Evolutionary conservation across 345 rosid genomes (phyloP), one percentile per base, ranked within the genome.

Genomic region (Murraya koenigii): DNA sequence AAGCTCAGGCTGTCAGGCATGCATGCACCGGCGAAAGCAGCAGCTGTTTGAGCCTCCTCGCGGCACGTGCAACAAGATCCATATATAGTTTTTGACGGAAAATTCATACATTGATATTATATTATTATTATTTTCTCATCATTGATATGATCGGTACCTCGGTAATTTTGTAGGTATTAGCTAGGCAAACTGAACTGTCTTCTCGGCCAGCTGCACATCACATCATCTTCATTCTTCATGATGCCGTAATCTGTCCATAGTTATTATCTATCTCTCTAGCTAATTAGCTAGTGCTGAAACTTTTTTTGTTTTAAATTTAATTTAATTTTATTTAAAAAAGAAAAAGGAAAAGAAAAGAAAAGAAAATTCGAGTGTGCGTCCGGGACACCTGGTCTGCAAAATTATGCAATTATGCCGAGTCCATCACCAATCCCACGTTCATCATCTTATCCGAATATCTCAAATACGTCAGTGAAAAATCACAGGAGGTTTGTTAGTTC

Each of bases 381-480:
- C 17, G 49, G 22, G 19, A 17, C 56, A 52, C 49, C 38, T 13
- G 14, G 1, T 13, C 20, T 7, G n/a, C 30, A 7, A 13, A 26
- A 17, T 5, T 28, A 38, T 66, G 78, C 63, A 72, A 77, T 64
- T 80, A 76, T 81, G 85, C 80, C 84, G 80, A 63, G 74, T 63
- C 73, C 78, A 70, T 66, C 85, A 39, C 59, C 41, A 41, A 79
- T 80, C 64, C 80, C 68, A 26, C 86, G 72, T 20, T 80, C 86
- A 44, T 49, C 83, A 47, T 75, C 85, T 7, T 67, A 74, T 69
- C 77, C 83, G 5, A 62, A 74, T 65, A 23, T 75, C 3, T 25
- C 76, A 25, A 44, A 44, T 44, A 60, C 64, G 10, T 33, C 52
- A 7, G 14, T 71, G 9, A 35, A 44, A 11, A 55, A 26, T 38